Evolutionary conservation across 129 eudicot species (phyloP).

Genomic region (Centrapalus pauciflorus): DNA sequence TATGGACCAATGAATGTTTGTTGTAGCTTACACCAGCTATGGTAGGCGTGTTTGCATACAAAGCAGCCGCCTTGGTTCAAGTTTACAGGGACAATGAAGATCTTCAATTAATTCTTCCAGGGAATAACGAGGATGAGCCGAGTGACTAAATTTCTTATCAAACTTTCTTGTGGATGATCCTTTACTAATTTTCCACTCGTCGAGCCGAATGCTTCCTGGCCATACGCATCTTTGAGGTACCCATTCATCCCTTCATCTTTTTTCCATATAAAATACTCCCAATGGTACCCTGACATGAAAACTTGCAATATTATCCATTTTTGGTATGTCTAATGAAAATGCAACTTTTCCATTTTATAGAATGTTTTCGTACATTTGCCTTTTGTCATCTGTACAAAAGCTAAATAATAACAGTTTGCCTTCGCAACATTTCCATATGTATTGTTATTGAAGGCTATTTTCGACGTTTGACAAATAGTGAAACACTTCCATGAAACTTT

Average conservation of each 20-base stretch:
- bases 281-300: too few species aligned
- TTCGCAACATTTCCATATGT: too few species aligned
- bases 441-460: too few species aligned
- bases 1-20: not conserved
- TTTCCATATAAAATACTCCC: too few species aligned
- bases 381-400: too few species aligned
- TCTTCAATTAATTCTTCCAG: constrained; percentile 71
- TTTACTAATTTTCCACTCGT: not conserved
- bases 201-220: not conserved
- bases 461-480: too few species aligned
- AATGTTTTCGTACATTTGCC: too few species aligned
- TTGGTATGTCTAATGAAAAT: too few species aligned
- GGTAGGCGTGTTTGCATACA: constrained; percentile 92
- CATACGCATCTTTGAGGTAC: constrained; percentile 8
- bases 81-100: constrained; percentile 94
- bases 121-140: constrained; percentile 26
- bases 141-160: not conserved
- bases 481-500: too few species aligned
- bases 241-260: not conserved
- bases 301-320: too few species aligned
- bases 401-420: too few species aligned
- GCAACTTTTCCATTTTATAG: too few species aligned
- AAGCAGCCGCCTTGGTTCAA: constrained; percentile 96
- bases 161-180: not conserved
- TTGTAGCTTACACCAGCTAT: constrained; percentile 82